Evolutionary conservation across 1,139 yeast species (phyloP).

Genomic region (Martiniozyma asiatica): DNA sequence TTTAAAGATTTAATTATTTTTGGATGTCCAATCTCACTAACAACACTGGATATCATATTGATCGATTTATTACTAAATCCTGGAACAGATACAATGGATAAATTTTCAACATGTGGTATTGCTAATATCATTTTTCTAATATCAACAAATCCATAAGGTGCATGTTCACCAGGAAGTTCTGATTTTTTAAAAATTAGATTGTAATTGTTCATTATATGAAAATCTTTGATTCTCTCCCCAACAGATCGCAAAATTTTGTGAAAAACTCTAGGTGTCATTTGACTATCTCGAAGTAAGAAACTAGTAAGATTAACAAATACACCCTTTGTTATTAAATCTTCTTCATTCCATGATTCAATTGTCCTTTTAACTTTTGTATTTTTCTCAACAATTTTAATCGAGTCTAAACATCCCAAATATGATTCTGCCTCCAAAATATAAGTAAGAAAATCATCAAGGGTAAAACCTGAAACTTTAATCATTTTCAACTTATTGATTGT

Average conservation of each 20-base stretch:
- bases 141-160: slow-evolving; percentile 7
- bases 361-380: slow-evolving; percentile 1
- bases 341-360: slow-evolving; percentile 3
- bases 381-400: slow-evolving; percentile 1
- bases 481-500: not conserved
- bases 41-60: slow-evolving; percentile 7
- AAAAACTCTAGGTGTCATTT: slow-evolving; percentile 10
- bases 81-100: slow-evolving; percentile 13
- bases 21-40: slow-evolving; percentile 6
- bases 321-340: slow-evolving; percentile 2
- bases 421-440: not conserved
- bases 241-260: slow-evolving; percentile 10
- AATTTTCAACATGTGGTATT: slow-evolving; percentile 11
- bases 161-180: slow-evolving; percentile 5
- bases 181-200: slow-evolving; percentile 11
- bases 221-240: slow-evolving; percentile 4
- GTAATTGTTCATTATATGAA: slow-evolving; percentile 11
- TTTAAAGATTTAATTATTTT: slow-evolving; percentile 9
- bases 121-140: slow-evolving; percentile 5
- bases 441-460: slow-evolving; percentile 2
- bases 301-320: slow-evolving; percentile 6
- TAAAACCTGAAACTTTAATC: slow-evolving; percentile 1
- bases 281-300: slow-evolving; percentile 11
- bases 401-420: slow-evolving; percentile 1
- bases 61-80: slow-evolving; percentile 14